Percentiles rank a stretch among this genome's conserved stretches.
Conservation (phyloP, 208 protist species). For the Acanthamoeba royreba region DNA sequence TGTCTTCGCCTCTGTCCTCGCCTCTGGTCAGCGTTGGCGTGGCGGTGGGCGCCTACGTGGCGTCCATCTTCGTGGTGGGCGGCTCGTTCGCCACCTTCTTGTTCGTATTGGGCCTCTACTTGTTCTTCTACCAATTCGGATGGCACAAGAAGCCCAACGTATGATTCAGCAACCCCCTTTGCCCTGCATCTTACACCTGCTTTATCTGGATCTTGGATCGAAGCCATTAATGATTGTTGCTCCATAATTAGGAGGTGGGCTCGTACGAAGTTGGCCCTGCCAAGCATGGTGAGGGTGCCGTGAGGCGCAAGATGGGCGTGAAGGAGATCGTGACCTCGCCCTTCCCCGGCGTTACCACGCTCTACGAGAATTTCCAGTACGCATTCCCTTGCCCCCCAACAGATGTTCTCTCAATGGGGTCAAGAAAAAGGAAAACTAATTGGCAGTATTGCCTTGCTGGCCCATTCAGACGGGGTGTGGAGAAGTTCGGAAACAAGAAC, state of each 20-base stretch:
- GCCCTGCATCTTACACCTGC: background rate
- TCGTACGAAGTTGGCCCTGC: background rate
- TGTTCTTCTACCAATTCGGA: background rate
- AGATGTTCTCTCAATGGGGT: background rate
- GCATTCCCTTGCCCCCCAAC: background rate
- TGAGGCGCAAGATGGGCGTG: background rate
- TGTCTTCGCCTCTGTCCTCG: background rate
- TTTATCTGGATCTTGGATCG: background rate
- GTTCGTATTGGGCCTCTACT: background rate
- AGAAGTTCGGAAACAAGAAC: constrained; percentile 22
- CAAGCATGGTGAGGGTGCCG: background rate
- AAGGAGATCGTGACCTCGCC: background rate
- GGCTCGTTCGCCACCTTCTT: background rate
- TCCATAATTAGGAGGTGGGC: background rate
- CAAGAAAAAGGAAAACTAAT: background rate
- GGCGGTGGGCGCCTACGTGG: background rate
- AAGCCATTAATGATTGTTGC: no score
- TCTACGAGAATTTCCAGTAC: constrained; percentile 53
- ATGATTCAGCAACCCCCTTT: background rate
- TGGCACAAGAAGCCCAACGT: constrained; percentile 12
- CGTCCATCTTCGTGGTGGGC: background rate
- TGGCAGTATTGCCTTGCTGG: background rate
- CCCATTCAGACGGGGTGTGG: background rate
- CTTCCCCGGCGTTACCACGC: constrained; percentile 21
- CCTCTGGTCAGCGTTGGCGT: background rate